Conservation (phyloP, 1,139 yeast genomes). For the Saccharomyces hybrid region DNA sequence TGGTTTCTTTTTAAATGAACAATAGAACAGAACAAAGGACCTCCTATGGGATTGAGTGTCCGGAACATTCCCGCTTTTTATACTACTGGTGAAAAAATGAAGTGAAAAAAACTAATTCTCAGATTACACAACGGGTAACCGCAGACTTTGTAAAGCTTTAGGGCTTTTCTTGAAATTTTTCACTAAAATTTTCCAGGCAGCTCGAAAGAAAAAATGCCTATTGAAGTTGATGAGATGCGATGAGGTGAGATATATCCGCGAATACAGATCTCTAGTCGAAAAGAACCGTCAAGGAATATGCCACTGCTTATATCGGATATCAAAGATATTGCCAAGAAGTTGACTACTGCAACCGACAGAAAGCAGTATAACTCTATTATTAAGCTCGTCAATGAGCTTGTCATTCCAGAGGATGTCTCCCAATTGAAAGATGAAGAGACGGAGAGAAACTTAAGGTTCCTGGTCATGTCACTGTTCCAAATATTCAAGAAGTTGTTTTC, state of each 20-base stretch:
- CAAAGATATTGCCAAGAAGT: constrained; percentile 22
- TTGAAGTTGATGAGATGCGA: not conserved
- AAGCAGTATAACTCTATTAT: constrained; percentile 26
- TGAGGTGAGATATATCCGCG: not conserved
- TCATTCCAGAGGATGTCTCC: constrained; percentile 3
- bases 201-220: not conserved
- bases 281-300: constrained; percentile 4
- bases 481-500: constrained; percentile 51
- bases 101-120: not conserved
- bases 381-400: constrained; percentile 16
- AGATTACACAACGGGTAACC: not conserved
- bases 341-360: constrained; percentile 21
- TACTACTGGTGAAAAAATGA: not conserved
- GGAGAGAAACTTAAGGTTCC: constrained; percentile 36
- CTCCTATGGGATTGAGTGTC: too few species aligned
- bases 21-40: not conserved
- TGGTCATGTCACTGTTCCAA: constrained; percentile 47
- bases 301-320: constrained; percentile 22
- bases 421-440: constrained; percentile 9
- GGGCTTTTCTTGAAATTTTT: not conserved
- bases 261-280: not conserved
- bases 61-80: not conserved
- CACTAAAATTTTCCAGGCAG: not conserved
- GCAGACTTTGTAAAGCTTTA: not conserved
- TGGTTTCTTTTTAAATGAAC: constrained; percentile 17